phyloP scores from a whole-genome alignment of 2,329 filamentous ascomycete species.

The Diplodia sapinea region DNA sequence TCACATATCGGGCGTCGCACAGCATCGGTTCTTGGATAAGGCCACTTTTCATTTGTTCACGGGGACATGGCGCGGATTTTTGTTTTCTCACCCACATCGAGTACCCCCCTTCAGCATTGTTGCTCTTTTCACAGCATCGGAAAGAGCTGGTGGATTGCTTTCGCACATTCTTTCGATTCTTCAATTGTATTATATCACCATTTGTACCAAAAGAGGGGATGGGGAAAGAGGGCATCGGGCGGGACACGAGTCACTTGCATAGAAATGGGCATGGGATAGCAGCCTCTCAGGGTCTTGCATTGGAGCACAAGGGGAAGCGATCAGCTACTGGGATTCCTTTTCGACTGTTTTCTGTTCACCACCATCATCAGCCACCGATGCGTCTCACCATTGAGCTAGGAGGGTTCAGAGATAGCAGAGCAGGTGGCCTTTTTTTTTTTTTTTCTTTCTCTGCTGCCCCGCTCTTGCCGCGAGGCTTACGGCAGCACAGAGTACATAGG shows the following conservation, averaged over 20 bases:
- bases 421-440: background rate
- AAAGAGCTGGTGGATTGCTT: background rate
- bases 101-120: background rate
- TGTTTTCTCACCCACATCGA: background rate
- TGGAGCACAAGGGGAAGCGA: background rate
- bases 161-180: background rate
- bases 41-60: background rate
- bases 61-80: background rate
- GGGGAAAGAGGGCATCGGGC: background rate
- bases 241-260: background rate
- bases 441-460: background rate
- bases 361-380: background rate
- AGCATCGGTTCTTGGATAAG: background rate
- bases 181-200: slow-evolving; percentile 3
- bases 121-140: background rate
- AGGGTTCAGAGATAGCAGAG: background rate
- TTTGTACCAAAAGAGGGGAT: background rate
- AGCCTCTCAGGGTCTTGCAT: background rate
- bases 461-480: slow-evolving; percentile 15
- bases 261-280: background rate
- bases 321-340: background rate
- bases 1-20: background rate
- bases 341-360: background rate
- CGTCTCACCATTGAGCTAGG: background rate
- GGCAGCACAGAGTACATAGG: background rate